Conservation (phyloP, 2,329 filamentous ascomycete genomes). For the Daldinia sp. region DNA sequence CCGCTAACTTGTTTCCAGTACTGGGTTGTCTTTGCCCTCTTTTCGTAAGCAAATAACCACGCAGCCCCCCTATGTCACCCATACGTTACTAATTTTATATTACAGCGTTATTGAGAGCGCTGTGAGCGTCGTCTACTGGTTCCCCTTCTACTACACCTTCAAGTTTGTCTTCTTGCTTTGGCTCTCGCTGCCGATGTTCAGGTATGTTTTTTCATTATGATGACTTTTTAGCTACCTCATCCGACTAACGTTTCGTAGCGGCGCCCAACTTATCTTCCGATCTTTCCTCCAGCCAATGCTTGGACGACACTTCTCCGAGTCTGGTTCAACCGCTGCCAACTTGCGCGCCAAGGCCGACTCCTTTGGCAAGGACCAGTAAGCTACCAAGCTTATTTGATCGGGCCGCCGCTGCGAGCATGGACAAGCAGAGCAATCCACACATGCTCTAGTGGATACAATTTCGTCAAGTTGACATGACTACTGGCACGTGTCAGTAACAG, state of each 20-base stretch:
- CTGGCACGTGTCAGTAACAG: constrained; percentile 14
- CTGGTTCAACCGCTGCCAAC: constrained; percentile 82
- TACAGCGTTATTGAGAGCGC: constrained; percentile 80
- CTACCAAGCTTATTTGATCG: constrained; percentile 19
- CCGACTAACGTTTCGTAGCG: constrained; percentile 65
- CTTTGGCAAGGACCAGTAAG: constrained; percentile 76
- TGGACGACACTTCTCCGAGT: constrained; percentile 84
- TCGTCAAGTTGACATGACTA: constrained; percentile 29
- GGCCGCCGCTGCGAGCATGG: constrained; percentile 38
- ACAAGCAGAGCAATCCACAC: constrained; percentile 35
- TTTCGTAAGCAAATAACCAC: constrained; percentile 67
- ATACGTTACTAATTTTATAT: constrained; percentile 29
- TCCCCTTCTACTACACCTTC: constrained; percentile 99
- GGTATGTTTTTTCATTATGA: constrained; percentile 68
- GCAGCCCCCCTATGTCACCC: constrained; percentile 3
- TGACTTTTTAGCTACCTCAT: background rate
- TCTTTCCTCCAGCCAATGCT: constrained; percentile 94
- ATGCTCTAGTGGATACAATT: constrained; percentile 41
- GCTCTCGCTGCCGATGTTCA: constrained; percentile 95
- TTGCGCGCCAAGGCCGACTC: constrained; percentile 90
- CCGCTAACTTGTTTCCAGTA: constrained; percentile 67
- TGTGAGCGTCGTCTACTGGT: constrained; percentile 90
- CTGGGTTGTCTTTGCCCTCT: constrained; percentile 87
- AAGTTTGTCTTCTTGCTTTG: constrained; percentile 98
- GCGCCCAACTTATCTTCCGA: constrained; percentile 96